phyloP scores from a whole-genome alignment of 1,139 yeast genomes.

The Meyerozyma smithsonii region DNA sequence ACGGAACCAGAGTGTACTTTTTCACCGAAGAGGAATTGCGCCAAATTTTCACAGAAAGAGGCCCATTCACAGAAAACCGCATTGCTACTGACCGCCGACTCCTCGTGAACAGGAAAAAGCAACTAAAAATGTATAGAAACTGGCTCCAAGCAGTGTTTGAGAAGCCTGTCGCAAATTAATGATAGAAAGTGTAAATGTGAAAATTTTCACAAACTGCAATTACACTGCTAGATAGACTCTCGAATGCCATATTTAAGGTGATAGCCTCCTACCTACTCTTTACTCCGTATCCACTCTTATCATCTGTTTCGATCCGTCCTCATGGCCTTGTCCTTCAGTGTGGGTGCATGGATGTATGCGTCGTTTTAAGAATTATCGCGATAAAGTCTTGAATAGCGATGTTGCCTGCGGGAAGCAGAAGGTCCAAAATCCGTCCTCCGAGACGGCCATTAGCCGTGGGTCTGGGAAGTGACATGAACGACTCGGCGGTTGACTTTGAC shows the following conservation, averaged over 20 bases:
- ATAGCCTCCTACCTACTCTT: no score
- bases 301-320: no score
- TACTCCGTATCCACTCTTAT: no score
- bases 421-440: constrained; percentile 74
- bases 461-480: constrained; percentile 15
- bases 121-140: constrained; percentile 90
- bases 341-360: neutral
- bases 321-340: no score
- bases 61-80: constrained; percentile 59
- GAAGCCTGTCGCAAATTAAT: constrained; percentile 1
- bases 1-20: constrained; percentile 95
- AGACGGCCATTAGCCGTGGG: constrained; percentile 40
- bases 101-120: constrained; percentile 86
- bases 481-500: constrained; percentile 51
- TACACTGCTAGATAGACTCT: no score
- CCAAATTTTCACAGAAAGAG: constrained; percentile 60
- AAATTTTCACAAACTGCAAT: no score
- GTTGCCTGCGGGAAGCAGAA: constrained; percentile 41
- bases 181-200: no score
- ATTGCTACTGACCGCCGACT: constrained; percentile 89
- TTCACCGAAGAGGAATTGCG: constrained; percentile 90
- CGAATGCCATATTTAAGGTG: no score
- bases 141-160: constrained; percentile 91
- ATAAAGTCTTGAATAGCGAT: constrained; percentile 13
- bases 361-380: neutral